Conservation (phyloP, 345 rosid species). For the Aurinia saxatilis region DNA sequence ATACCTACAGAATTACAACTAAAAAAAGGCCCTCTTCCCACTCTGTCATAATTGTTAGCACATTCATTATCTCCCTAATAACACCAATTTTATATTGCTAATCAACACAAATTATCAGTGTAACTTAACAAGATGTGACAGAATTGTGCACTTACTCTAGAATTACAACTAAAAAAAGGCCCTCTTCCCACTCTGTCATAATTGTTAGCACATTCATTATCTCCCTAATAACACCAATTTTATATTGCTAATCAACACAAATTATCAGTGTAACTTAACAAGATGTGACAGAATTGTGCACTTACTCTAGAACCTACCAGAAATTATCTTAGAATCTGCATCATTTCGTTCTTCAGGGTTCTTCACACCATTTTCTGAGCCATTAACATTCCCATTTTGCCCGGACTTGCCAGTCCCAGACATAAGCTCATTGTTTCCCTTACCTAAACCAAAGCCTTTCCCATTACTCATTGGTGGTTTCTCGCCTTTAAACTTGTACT, state of each 20-base stretch:
- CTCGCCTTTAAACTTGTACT: slow-evolving; percentile 38
- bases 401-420: not conserved
- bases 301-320: slow-evolving; percentile 33
- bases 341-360: slow-evolving; percentile 11
- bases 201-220: no score
- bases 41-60: not conserved
- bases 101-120: not conserved
- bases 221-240: not conserved
- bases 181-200: no score
- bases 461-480: slow-evolving; percentile 18
- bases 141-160: not conserved
- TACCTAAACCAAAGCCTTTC: slow-evolving; percentile 47
- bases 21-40: not conserved
- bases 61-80: not conserved
- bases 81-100: not conserved
- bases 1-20: not conserved
- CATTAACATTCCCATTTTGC: slow-evolving; percentile 11
- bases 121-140: not conserved
- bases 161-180: no score
- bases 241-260: not conserved
- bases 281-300: not conserved
- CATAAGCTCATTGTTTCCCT: slow-evolving; percentile 1
- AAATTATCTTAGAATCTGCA: slow-evolving; percentile 13
- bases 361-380: not conserved
- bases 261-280: not conserved